These are phyloP conservation scores for Alternaria rosae DNA, from an alignment of 2,329 filamentous ascomycete species.

Conservation along the genomic window DNA sequence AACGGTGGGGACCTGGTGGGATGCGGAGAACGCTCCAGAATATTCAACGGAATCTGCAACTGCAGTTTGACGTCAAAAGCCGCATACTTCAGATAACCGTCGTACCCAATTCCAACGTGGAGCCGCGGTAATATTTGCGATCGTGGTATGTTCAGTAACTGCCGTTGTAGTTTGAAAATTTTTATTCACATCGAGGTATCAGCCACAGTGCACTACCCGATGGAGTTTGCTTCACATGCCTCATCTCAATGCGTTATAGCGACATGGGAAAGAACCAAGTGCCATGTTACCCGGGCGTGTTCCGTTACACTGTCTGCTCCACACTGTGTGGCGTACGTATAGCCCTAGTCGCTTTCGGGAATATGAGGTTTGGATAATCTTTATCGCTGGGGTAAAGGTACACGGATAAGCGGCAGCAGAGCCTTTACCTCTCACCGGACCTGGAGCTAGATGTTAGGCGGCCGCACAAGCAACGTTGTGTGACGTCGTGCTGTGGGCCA, in stretches of 20 bases:
- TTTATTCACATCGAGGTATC: neutral
- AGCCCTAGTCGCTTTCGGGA: neutral
- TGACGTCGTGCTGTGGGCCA: conserved; percentile 10
- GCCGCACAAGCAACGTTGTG: neutral
- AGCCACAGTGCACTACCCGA: neutral
- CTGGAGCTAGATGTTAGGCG: conserved; percentile 1
- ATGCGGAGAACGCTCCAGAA: conserved; percentile 3
- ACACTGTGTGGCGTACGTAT: neutral
- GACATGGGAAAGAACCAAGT: neutral
- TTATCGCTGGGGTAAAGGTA: neutral
- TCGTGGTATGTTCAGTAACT: neutral
- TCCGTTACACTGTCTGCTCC: neutral
- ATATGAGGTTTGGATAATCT: conserved; percentile 5
- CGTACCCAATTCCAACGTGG: neutral
- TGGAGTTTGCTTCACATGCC: neutral
- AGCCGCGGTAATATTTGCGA: neutral
- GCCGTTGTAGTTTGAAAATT: neutral
- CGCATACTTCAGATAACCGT: neutral
- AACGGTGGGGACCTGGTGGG: neutral
- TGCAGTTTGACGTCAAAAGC: conserved; percentile 8
- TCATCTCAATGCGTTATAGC: neutral
- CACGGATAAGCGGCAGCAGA: conserved; percentile 1
- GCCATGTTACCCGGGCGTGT: neutral
- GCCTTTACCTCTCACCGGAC: neutral
- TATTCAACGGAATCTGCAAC: neutral